Evolutionary conservation across 805 yeast genomes (phyloP), one percentile per base, ranked within the genome.

Genomic region (Metschnikowia picachoensis): DNA sequence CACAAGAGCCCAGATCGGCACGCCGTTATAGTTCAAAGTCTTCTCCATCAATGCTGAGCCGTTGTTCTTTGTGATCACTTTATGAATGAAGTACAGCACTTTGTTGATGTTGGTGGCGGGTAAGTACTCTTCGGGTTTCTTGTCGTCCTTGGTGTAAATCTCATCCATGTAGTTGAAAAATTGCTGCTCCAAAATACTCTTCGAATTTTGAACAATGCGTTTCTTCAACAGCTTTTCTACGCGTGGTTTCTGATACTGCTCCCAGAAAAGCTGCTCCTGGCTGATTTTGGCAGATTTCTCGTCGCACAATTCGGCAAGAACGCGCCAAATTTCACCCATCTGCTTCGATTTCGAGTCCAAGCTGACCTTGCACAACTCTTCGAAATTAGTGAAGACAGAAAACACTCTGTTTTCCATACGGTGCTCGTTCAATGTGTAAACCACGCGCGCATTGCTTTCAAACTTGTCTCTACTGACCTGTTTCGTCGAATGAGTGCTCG

Each of bases 1-100:
- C 10, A 94, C 67, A 33, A 89, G 68, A 0, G 97, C 96, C 99
- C 99, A 92, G n/a, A 94, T 79, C 9, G 98, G 98, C 1, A 79
- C 72, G 14, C 90, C 90, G 65, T 92, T 91, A 20, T 89, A 82
- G 44, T 59, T 59, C 46, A 70, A 58, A 1, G 75, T 70, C 45
- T 63, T 64, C n/a, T 60, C 59, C 49, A 56, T 52, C 35, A 62
- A 50, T 10, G 45, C 46, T 16, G 64, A 64, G 25, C 57, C 47
- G 41, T 59, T 57, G 51, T 68, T 67, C 44, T 63, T 66, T 40
- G 60, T 50, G 34, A 70, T 61, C 17, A 72, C 59, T 44, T 67
- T 66, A 48, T 70, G 59, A 36, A 72, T 70, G 52, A 87, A 77
- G 42, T 85, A 80, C 49, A 78, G 77, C 30, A 91, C 78, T 59